Evolutionary conservation across 176 grass and related monocot species (phyloP), one percentile per base, ranked within the genome.

Genomic region (Carex pumila): DNA sequence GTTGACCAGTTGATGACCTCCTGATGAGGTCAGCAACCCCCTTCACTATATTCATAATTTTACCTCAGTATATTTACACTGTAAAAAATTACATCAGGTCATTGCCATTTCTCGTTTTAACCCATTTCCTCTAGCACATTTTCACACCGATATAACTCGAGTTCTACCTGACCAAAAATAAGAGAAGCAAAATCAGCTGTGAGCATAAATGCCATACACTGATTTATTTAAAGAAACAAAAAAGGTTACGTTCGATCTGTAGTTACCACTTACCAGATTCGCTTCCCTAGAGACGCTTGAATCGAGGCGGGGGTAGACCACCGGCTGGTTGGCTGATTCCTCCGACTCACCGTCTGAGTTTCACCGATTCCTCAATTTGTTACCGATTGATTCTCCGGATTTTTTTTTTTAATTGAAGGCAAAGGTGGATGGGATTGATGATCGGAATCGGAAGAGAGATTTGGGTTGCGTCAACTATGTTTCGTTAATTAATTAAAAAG

Each of bases 21-120:
- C 89, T 86, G 88, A 98, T 91, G 61, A 93, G 89, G 66, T 97
- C 94, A 45, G 91, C 94, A 63, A 97, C 94, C 25, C 92, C 95
- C 49, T 91, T 85, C 17, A 98, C 89, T 43, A 98, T 90, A 78
- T 98, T 98, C 95, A 94, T 98, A 41, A 61, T 36, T 81, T 80
- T 18, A 41, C 22, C 22, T 36, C 85, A 58, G 49, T 79, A 39
- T 58, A 50, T 32, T 10, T 18, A 10, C 80, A 25, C 80, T 62
- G 34, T 29, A 52, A 82, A 82, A 25, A 53, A 50, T 65, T 45
- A 62, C 78, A 81, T 62, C 37, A 81, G 62, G n/a, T 62, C 36
- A 79, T 15, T 30, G 31, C 21, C 55, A n/a, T 81, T 81, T 61
- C 30, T 45, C 59, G 4, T 19, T 63, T 36, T 3, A 36, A 61